Base-by-base conservation (phyloP, 1,284 basidiomycete genomes). In the Apiotrichum akiyoshidainum region DNA sequence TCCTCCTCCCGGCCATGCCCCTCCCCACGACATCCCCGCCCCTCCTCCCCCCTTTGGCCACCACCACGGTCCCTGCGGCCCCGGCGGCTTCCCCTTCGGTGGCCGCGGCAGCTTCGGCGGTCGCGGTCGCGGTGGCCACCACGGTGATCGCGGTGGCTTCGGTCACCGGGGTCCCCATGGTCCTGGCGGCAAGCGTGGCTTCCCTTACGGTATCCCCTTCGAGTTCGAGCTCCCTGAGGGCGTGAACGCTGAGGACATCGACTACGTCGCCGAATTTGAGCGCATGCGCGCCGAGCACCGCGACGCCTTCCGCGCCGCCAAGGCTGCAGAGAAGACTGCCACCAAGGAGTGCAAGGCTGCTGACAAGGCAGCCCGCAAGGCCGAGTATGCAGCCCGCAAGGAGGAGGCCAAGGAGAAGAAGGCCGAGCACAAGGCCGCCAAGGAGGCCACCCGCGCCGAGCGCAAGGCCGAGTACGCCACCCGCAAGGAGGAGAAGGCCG, bases 141-240 rank as follows among this genome's bases (percentile, higher is more conserved):
- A 16, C 46, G 17, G 17, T 22, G 5, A 11, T n/a, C 14, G 13
- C 17, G 41, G 46, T 31, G 12, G 13, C 33, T 16, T 13, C 37
- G 12, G 14, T 37, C 37, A 37, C 37, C 37, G 37, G 5, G 12
- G 26, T 31, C 26, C 26, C 26, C 26, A 31, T 10, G 37, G 37
- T 3, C 37, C 37, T 11, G 37, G 37, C 37, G 37, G 37, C 26
- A 31, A 31, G 26, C 26, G 26, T 7, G 26, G 19, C 33, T 40
- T 41, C 39, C 39, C 35, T 13, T 44, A 52, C 51, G 51, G 41
- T 26, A 13, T 34, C 9, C 16, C 39, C 22, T 42, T 56, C 41
- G 47, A 50, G 31, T 10, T 56, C 21, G 41, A 50, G 39, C 35
- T 56, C 21, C 55, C 55, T n/a, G 47, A 33, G n/a, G 55, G 55